These are phyloP conservation scores for Nakaseomyces uthaithaninus DNA, from an alignment of 1,139 yeast genomes.

Conservation along the genomic window DNA sequence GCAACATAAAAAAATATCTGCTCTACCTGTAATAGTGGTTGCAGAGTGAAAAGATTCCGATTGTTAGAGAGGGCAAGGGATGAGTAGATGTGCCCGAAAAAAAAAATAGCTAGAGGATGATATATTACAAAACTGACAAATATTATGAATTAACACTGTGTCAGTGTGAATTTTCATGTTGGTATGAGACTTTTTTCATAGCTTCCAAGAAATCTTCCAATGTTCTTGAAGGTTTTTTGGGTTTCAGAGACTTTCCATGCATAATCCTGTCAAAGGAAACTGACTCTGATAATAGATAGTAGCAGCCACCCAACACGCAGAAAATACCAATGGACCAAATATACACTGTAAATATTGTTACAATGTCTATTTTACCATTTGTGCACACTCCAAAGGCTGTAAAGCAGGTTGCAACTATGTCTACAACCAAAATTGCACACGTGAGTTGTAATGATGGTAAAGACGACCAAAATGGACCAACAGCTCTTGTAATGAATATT, in stretches of 20 bases:
- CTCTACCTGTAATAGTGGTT: too few species aligned
- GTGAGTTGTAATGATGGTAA: conserved; percentile 87
- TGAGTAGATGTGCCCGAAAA: too few species aligned
- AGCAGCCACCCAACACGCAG: conserved; percentile 93
- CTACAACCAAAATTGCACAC: conserved; percentile 83
- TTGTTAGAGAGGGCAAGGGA: too few species aligned
- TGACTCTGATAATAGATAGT: conserved; percentile 82
- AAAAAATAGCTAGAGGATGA: too few species aligned
- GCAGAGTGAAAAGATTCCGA: too few species aligned
- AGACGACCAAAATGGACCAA: conserved; percentile 91
- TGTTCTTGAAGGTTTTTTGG: conserved; percentile 52
- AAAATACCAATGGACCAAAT: conserved; percentile 91
- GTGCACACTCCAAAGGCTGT: conserved; percentile 88
- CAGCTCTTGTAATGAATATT: conserved; percentile 88
- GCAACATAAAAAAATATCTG: too few species aligned
- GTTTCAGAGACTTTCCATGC: conserved; percentile 76
- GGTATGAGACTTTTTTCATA: conserved; percentile 96
- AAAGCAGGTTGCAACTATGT: conserved; percentile 81
- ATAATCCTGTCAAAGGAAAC: conserved; percentile 81
- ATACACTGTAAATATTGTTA: conserved; percentile 88
- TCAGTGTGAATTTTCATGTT: conserved; percentile 61
- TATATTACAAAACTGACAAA: too few species aligned
- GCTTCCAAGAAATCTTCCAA: conserved; percentile 91
- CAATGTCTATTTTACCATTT: conserved; percentile 92
- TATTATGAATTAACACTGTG: too few species aligned